Conservation (phyloP, 805 yeast species). For the Metahyphopichia silvanorum region DNA sequence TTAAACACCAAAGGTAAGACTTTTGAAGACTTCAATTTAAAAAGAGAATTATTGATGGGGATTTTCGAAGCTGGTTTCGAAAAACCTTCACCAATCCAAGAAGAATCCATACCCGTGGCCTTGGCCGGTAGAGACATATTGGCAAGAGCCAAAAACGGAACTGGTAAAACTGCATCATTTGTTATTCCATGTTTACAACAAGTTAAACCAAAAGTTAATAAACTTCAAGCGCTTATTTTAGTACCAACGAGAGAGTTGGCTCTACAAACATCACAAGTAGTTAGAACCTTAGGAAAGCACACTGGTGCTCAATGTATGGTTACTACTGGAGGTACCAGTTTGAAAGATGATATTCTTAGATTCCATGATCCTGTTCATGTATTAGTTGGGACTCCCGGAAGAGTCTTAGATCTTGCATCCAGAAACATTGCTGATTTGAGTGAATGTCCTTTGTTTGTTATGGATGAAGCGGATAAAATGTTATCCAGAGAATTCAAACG, state of each 20-base stretch:
- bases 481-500: constrained; percentile 84
- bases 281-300: constrained; percentile 92
- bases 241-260: constrained; percentile 99
- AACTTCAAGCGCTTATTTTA: constrained; percentile 87
- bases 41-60: constrained; percentile 95
- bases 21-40: constrained; percentile 88
- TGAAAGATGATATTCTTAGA: constrained; percentile 92
- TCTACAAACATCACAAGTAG: constrained; percentile 95
- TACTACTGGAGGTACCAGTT: constrained; percentile 94
- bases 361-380: constrained; percentile 91
- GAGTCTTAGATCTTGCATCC: constrained; percentile 90
- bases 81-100: constrained; percentile 97
- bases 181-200: constrained; percentile 90
- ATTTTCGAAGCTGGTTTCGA: constrained; percentile 98
- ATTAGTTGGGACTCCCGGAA: constrained; percentile 96
- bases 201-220: constrained; percentile 76
- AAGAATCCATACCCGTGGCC: constrained; percentile 94
- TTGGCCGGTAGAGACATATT: constrained; percentile 92
- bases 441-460: constrained; percentile 81
- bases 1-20: constrained; percentile 84
- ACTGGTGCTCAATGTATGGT: constrained; percentile 93
- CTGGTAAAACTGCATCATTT: constrained; percentile 98
- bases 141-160: constrained; percentile 98
- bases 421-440: constrained; percentile 84
- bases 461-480: constrained; percentile 99